A percentile compares a stretch with the other conserved stretches of the same genome.
Conservation (phyloP, 441 rosid genomes). For the Adansonia grandidieri region DNA sequence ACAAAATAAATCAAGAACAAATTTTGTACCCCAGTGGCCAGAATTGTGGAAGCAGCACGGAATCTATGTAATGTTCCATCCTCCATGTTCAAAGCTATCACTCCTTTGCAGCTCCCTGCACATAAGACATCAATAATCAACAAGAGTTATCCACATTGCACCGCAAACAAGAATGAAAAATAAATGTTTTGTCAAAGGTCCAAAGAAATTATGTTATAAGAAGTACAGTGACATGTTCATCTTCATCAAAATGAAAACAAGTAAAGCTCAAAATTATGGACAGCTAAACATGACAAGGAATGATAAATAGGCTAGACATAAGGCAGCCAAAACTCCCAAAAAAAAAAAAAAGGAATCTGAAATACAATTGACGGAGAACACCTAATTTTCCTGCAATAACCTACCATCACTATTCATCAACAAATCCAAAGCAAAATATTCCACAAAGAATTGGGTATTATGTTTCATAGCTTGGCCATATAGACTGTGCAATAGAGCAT, state of each 20-base stretch:
- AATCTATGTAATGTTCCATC: constrained; percentile 93
- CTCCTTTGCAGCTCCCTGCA: constrained; percentile 95
- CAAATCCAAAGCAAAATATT: constrained; percentile 94
- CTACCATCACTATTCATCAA: constrained; percentile 82
- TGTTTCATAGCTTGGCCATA: constrained; percentile 99
- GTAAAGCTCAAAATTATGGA: neutral
- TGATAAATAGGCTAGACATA: neutral
- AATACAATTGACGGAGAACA: neutral
- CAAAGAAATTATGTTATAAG: neutral
- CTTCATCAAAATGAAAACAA: neutral
- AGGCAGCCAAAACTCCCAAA: neutral
- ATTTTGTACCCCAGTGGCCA: constrained; percentile 86
- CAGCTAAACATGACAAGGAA: neutral
- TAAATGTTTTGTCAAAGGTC: neutral
- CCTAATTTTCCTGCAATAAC: constrained; percentile 6
- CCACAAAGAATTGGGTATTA: constrained; percentile 98
- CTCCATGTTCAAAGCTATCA: constrained; percentile 92
- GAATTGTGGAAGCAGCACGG: constrained; percentile 77
- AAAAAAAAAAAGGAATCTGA: neutral
- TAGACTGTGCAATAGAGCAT: constrained; percentile 92
- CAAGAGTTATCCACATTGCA: neutral
- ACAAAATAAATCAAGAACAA: neutral
- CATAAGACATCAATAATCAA: constrained; percentile 30
- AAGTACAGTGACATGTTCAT: neutral
- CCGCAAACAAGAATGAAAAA: neutral